Percentiles rank a stretch among this genome's conserved stretches.
phyloP scores from a whole-genome alignment of 2,329 filamentous ascomycete genomes.

The Sarocladium brachiariae region DNA sequence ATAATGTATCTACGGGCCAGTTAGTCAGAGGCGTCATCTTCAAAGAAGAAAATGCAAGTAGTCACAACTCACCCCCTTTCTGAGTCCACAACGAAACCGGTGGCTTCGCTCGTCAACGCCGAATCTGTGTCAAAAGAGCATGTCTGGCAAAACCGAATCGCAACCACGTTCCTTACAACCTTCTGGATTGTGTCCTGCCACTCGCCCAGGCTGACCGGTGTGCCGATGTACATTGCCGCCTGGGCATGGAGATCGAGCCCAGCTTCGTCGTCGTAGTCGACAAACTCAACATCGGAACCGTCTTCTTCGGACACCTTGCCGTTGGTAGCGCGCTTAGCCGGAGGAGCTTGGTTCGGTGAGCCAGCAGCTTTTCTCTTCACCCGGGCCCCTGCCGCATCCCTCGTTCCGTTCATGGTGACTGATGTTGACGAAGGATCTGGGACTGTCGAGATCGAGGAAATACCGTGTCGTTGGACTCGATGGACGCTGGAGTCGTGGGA shows the following conservation, averaged over 20 bases:
- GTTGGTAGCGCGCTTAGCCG: constrained; percentile 33
- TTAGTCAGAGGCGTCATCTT: too few species aligned
- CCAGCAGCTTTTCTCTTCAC: constrained; percentile 47
- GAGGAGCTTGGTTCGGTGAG: constrained; percentile 29
- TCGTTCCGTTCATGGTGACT: constrained; percentile 36
- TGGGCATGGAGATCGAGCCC: constrained; percentile 31
- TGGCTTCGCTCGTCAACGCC: constrained; percentile 89
- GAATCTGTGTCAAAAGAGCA: constrained; percentile 97
- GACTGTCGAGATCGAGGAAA: constrained; percentile 1
- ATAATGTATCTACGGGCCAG: constrained; percentile 59
- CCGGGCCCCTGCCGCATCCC: constrained; percentile 28
- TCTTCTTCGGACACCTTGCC: constrained; percentile 44
- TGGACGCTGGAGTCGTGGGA: too few species aligned
- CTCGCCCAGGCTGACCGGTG: constrained; percentile 45
- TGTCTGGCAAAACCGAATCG: constrained; percentile 98
- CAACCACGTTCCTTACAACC: constrained; percentile 91
- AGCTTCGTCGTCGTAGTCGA: constrained; percentile 32
- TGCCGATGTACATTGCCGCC: constrained; percentile 27
- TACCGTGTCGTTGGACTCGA: too few species aligned
- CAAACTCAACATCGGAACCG: constrained; percentile 35
- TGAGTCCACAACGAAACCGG: constrained; percentile 94
- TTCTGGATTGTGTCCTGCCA: constrained; percentile 95
- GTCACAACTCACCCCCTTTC: constrained; percentile 61
- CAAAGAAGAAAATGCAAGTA: too few species aligned
- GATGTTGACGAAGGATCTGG: background rate